Evolutionary conservation across 306 rosid species (phyloP).

Genomic region (Begonia masoniana): DNA sequence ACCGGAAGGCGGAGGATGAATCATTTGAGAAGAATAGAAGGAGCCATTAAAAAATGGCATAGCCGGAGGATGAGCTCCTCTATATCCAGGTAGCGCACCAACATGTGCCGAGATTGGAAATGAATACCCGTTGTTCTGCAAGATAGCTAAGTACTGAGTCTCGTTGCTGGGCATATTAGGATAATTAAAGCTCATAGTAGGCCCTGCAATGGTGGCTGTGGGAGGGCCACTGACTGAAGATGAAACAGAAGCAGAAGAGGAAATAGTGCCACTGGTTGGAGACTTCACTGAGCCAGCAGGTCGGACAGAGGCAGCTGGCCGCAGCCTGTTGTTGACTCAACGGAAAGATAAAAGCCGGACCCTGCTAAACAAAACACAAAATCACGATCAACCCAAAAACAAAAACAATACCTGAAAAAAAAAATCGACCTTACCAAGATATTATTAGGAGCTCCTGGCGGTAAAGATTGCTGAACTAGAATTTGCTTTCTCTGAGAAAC

Average conservation of each 20-base stretch:
- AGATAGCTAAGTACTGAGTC: conserved; percentile 76
- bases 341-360: conserved; percentile 81
- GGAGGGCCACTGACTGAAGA: conserved; percentile 26
- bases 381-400: background rate
- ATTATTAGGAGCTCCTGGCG: conserved; percentile 79
- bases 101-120: conserved; percentile 84
- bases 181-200: conserved; percentile 81
- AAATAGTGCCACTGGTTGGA: conserved; percentile 32
- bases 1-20: conserved; percentile 71
- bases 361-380: conserved; percentile 32
- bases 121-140: conserved; percentile 77
- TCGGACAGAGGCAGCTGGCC: conserved; percentile 51
- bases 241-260: conserved; percentile 30
- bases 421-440: conserved; percentile 40
- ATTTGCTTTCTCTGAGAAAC: conserved; percentile 66
- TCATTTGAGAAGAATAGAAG: conserved; percentile 70
- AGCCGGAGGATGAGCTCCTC: conserved; percentile 73
- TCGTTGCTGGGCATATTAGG: conserved; percentile 66
- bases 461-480: conserved; percentile 65
- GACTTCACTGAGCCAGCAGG: conserved; percentile 63
- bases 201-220: conserved; percentile 33
- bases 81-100: conserved; percentile 69
- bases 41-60: conserved; percentile 77
- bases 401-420: background rate
- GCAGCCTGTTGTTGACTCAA: conserved; percentile 87